phyloP scores from a whole-genome alignment of 352 stramenopile species.

The Discostella stelligera region DNA sequence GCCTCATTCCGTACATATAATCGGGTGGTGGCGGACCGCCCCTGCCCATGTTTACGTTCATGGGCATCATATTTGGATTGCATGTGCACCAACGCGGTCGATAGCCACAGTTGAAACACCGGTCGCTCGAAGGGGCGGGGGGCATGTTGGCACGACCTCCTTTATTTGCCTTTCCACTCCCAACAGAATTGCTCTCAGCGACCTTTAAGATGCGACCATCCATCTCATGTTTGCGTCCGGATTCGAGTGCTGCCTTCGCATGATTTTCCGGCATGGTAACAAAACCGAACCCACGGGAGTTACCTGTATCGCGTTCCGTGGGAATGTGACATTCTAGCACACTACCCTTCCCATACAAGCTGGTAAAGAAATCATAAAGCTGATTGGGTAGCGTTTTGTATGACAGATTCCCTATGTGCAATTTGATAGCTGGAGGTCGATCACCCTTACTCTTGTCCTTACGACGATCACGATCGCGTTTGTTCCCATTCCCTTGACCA shows the following conservation, averaged over 20 bases:
- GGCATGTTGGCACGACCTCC: slow-evolving; percentile 4
- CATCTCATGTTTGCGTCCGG: slow-evolving; percentile 65
- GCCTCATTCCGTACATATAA: slow-evolving; percentile 41
- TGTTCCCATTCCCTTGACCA: slow-evolving; percentile 21
- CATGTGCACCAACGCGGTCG: slow-evolving; percentile 78
- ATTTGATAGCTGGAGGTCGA: slow-evolving; percentile 72
- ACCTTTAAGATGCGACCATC: slow-evolving; percentile 75
- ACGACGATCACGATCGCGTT: slow-evolving; percentile 18
- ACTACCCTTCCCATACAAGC: slow-evolving; percentile 68
- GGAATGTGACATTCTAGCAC: slow-evolving; percentile 82
- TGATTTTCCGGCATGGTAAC: slow-evolving; percentile 73
- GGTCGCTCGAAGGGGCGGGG: slow-evolving; percentile 44
- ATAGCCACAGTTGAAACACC: slow-evolving; percentile 75
- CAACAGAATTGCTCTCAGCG: slow-evolving; percentile 74
- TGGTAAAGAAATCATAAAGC: slow-evolving; percentile 78
- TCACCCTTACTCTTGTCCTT: slow-evolving; percentile 27
- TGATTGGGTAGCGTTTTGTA: slow-evolving; percentile 72
- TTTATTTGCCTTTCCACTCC: slow-evolving; percentile 50
- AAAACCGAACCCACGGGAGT: slow-evolving; percentile 81
- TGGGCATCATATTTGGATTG: slow-evolving; percentile 43
- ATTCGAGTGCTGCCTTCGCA: slow-evolving; percentile 59
- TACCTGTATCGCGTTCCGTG: slow-evolving; percentile 70
- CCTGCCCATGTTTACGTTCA: slow-evolving; percentile 32
- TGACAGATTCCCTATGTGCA: slow-evolving; percentile 81
- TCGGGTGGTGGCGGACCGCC: slow-evolving; percentile 22